Conservation (phyloP, 306 rosid genomes). For the Astragalus glycyphyllos region DNA sequence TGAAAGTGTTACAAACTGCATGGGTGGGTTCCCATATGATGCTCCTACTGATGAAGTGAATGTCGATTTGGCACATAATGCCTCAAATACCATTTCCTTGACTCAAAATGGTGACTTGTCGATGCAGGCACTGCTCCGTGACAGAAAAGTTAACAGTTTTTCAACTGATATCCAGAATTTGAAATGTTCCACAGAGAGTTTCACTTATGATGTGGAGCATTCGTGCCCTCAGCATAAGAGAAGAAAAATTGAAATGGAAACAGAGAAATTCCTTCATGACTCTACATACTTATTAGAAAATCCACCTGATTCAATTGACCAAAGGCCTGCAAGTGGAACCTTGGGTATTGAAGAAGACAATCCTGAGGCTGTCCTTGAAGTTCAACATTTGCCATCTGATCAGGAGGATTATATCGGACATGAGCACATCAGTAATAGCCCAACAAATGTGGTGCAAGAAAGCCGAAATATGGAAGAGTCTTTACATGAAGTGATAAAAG, state of each 20-base stretch:
- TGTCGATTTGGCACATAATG: slow-evolving; percentile 38
- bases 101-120: slow-evolving; percentile 44
- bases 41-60: slow-evolving; percentile 41
- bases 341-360: slow-evolving; percentile 47
- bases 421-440: slow-evolving; percentile 22
- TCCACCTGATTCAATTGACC: slow-evolving; percentile 39
- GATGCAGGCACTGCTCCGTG: slow-evolving; percentile 32
- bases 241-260: slow-evolving; percentile 54
- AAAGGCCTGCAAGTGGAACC: slow-evolving; percentile 37
- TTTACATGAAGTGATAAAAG: slow-evolving; percentile 50
- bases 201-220: slow-evolving; percentile 48
- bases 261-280: slow-evolving; percentile 38
- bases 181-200: slow-evolving; percentile 35
- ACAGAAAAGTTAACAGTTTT: slow-evolving; percentile 39
- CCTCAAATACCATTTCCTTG: slow-evolving; percentile 41
- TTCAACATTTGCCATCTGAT: slow-evolving; percentile 46
- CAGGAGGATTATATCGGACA: slow-evolving; percentile 42
- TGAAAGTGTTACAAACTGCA: slow-evolving; percentile 38
- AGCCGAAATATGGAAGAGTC: slow-evolving; percentile 43
- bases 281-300: slow-evolving; percentile 49
- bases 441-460: slow-evolving; percentile 48
- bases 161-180: slow-evolving; percentile 47
- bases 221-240: slow-evolving; percentile 57
- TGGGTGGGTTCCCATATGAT: slow-evolving; percentile 46
- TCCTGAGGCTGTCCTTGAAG: slow-evolving; percentile 45